Base-by-base conservation (phyloP, 2,329 filamentous ascomycete species). In the Colletotrichum abscissum region DNA sequence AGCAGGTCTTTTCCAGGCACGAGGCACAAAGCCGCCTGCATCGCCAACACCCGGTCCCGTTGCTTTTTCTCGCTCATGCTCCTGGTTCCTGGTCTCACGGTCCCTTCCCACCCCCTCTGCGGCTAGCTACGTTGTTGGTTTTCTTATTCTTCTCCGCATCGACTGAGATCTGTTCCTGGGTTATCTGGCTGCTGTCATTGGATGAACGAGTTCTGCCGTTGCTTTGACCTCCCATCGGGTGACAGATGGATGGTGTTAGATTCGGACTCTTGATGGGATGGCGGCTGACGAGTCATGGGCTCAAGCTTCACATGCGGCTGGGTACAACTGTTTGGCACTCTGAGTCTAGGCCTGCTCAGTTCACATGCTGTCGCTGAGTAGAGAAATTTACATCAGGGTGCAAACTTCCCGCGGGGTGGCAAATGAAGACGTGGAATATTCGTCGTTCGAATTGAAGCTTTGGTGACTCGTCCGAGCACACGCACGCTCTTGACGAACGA, bases 161-260 rank as follows among this genome's bases (percentile, higher is more conserved):
- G 26, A 56, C 42, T 33, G 19, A 54, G 24, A 64, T 64, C 59
- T 7, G 69, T 69, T 52, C 60, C 56, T 70, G 67, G 42, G 35
- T 56, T 56, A 65, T 57, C 26, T 56, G 56, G 46, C 33, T 24
- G 30, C 16, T 14, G 60, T 26, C 22, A 73, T 70, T 70, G 70
- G 67, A 73, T 46, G 67, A 70, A 70, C 60, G 60, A 54, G 12
- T 26, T 26, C 5, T 70, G 33, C 55, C 42, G 49, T 26, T 60
- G 70, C 59, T 64, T 55, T 42, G 66, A 57, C 67, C 60, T 28
- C 46, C 30, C 16, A 22, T 11, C 12, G 7, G 59, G 30, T 69
- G 42, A 24, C 70, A 64, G 38, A 19, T 42, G 38, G 38, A 42
- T 42, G 38, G 35, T 54, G 19, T 33, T 35, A 24, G 12, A n/a